Evolutionary conservation across 1,139 yeast genomes (phyloP), one percentile per base, ranked within the genome.

Genomic region (Pichia sp.): DNA sequence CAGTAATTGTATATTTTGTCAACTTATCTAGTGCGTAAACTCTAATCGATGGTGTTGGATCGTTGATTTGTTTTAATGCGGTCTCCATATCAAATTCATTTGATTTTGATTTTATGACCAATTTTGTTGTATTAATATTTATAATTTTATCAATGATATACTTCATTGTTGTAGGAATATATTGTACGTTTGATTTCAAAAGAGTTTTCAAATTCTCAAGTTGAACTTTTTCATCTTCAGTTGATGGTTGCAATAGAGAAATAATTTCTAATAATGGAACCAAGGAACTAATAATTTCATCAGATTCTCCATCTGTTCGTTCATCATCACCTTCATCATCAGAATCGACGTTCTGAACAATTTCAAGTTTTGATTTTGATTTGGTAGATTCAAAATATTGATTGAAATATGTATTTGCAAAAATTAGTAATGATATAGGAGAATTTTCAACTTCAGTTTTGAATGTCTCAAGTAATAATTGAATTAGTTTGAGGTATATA

Each of bases 21-120:
- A 89, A 61, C 22, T 82, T 62, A 50, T 75, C 76, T 16, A 91
- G 64, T 0, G 96, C 98, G 59, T 85, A 91, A 0, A 95, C 97
- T 42, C 89, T 68, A 3, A 88, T 76, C 0, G 97, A 96, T 1
- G 85, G 80, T 42, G 82, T 63, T 0, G 91, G 85, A 59, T 89
- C 96, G 45, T 78, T 79, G 38, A 91, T 62, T 43, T 80, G 74
- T 1, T 73, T 68, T 31, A 86, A 64, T 0, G 95, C 95, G 31
- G 76, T 65, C 15, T 71, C 69, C n/a, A 49, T 15, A 23, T 43
- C 42, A 30, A 49, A 42, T 0, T 33, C 35, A 15, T 19, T 14
- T 5, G 27, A 10, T 3, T 22, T 20, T 10, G 4, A 6, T 22
- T 38, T 11, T 2, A 27, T 8, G 2, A 9, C 10, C 3, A 26